Base-by-base conservation (phyloP, 306 rosid species). In the Trifolium dubium region DNA sequence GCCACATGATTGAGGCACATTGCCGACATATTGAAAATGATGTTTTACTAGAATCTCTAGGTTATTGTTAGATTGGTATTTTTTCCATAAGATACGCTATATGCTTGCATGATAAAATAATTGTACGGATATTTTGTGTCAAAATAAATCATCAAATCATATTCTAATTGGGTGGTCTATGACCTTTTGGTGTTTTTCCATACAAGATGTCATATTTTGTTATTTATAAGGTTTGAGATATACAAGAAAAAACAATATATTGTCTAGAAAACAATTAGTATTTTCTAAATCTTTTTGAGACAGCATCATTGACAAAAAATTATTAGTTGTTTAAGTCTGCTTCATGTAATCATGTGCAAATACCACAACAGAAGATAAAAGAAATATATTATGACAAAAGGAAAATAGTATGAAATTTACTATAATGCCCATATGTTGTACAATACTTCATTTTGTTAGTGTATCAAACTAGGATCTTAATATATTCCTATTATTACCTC, bases 1-100 rank as follows among this genome's bases (percentile, higher is more conserved):
- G 2, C 72, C 72, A 81, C 74, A 75, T 81, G 81, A 67, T 60
- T 47, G 34, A 75, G 60, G 44, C 18, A 65, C 66, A 28, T 65
- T 65, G 76, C 81, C 85, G 67, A 66, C 79, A 41, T 14, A 0
- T 0, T 10, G 59, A 64, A 28, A 74, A 70, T 35, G 30, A 63
- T 69, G 37, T 44, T 7, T 7, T 29, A 6, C 30, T 47, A 9
- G 8, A 28, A 58, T 44, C 67, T 61, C 41, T 14, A 31, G 19
- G 23, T 32, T 32, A 14, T 14, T 56, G 63, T 56, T 56, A 12
- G 63, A 28, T 28, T 56, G 63, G 37, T 28, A 56, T 29, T 28
- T 56, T 50, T 35, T 39, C 41, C 41, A 39, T 13, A 54, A 28
- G 15, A 31, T 56, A 8, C 60, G 30, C 5, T 54, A 9, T 9